A percentile compares a stretch with the other conserved stretches of the same genome.
These are phyloP conservation scores for Hyaloscypha bicolor DNA, from an alignment of 495 filamentous ascomycete species.

Conservation along the genomic window DNA sequence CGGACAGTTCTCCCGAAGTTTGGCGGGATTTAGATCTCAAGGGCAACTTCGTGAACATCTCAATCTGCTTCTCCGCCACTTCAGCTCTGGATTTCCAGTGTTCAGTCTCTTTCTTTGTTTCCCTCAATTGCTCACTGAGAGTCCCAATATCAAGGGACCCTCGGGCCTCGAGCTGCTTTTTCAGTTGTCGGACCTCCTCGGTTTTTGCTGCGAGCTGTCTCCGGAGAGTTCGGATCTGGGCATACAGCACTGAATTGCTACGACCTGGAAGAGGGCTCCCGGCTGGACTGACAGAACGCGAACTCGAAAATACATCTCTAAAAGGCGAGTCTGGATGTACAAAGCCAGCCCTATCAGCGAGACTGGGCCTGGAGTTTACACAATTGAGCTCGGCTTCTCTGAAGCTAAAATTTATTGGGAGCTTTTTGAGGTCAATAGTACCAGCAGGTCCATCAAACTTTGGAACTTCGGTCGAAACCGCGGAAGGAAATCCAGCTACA, in stretches of 20 bases:
- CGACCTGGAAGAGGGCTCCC: slow-evolving; percentile 6
- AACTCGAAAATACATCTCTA: slow-evolving; percentile 12
- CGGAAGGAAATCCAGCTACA: not conserved
- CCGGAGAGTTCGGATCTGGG: slow-evolving; percentile 48
- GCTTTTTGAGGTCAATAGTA: slow-evolving; percentile 30
- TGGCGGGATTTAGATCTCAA: slow-evolving; percentile 8
- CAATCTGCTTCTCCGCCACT: slow-evolving; percentile 49
- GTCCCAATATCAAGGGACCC: slow-evolving; percentile 42
- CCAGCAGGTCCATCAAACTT: slow-evolving; percentile 13
- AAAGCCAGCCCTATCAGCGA: slow-evolving; percentile 4
- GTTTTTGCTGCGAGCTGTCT: slow-evolving; percentile 40
- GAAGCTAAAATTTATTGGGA: not conserved
- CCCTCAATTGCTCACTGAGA: slow-evolving; percentile 46
- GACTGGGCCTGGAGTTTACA: not conserved
- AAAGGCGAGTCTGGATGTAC: slow-evolving; percentile 19
- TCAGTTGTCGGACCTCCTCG: slow-evolving; percentile 45
- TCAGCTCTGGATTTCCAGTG: slow-evolving; percentile 54
- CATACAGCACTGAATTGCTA: slow-evolving; percentile 44
- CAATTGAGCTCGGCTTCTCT: not conserved
- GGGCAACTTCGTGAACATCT: slow-evolving; percentile 31
- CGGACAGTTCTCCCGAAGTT: not conserved
- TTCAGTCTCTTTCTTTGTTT: slow-evolving; percentile 44
- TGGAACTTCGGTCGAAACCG: not conserved
- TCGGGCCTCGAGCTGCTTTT: slow-evolving; percentile 43
- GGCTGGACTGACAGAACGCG: slow-evolving; percentile 17